A percentile compares a stretch with the other conserved stretches of the same genome.
Evolutionary conservation across 495 filamentous ascomycete species (phyloP).

Genomic region (Hypomontagnella submonticulosa): DNA sequence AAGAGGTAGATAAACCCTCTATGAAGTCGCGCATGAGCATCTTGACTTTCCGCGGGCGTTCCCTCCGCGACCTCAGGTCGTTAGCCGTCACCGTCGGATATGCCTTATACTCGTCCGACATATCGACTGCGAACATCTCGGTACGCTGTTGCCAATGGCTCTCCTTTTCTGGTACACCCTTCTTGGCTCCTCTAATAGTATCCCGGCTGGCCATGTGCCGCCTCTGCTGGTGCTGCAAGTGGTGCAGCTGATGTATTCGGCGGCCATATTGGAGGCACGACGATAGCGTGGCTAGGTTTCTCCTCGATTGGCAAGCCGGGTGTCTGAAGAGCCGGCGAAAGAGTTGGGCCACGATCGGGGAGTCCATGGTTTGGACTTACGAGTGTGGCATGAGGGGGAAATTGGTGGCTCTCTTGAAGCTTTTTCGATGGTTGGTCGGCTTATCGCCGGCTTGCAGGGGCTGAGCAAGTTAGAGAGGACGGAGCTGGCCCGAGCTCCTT

Average conservation of each 20-base stretch:
- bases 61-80: conserved; percentile 72
- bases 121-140: conserved; percentile 75
- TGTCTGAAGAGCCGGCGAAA: conserved; percentile 86
- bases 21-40: conserved; percentile 98
- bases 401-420: conserved; percentile 7
- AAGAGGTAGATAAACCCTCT: conserved; percentile 70
- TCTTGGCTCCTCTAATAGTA: conserved; percentile 29
- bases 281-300: conserved; percentile 57
- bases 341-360: conserved; percentile 77
- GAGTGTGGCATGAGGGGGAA: conserved; percentile 1
- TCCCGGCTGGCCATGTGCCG: conserved; percentile 42
- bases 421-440: conserved; percentile 30
- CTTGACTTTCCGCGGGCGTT: conserved; percentile 88
- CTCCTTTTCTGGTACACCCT: conserved; percentile 50
- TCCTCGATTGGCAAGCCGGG: conserved; percentile 70
- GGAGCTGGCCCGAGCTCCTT: conserved; percentile 48
- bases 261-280: conserved; percentile 54
- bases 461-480: conserved; percentile 10
- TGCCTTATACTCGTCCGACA: conserved; percentile 76
- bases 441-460: conserved; percentile 34
- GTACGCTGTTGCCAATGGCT: conserved; percentile 84
- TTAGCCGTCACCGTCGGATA: conserved; percentile 89
- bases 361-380: conserved; percentile 75
- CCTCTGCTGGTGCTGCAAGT: conserved; percentile 45
- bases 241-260: conserved; percentile 38